These are phyloP conservation scores for Syncephalastrum sp. DNA, from an alignment of 371 early-diverging fungal species.

Conservation along the genomic window DNA sequence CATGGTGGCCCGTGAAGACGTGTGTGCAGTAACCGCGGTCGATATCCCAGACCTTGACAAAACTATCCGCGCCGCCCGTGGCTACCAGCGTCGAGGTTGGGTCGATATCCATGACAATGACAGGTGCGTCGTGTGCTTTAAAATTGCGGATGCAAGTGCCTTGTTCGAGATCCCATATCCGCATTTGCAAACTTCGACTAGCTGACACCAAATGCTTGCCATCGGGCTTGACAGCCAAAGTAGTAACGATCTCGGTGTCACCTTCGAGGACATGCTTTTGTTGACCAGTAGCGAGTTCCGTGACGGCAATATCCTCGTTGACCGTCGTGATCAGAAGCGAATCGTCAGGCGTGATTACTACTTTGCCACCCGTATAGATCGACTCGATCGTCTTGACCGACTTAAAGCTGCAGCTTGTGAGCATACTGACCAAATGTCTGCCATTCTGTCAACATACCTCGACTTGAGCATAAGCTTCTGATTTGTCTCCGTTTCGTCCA, in stretches of 20 bases:
- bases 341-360: constrained; percentile 69
- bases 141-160: constrained; percentile 66
- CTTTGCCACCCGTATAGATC: constrained; percentile 93
- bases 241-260: constrained; percentile 84
- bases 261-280: constrained; percentile 68
- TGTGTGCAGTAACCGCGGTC: constrained; percentile 94
- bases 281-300: constrained; percentile 73
- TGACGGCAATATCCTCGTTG: constrained; percentile 82
- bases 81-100: constrained; percentile 86
- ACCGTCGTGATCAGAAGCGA: constrained; percentile 72
- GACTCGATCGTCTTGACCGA: constrained; percentile 81
- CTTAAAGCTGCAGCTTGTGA: constrained; percentile 57
- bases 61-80: constrained; percentile 95
- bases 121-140: constrained; percentile 91
- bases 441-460: constrained; percentile 11
- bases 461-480: constrained; percentile 25
- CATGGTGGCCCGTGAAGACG: constrained; percentile 90
- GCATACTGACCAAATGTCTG: neutral
- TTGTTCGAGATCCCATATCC: constrained; percentile 75
- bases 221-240: constrained; percentile 83
- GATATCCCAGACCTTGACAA: constrained; percentile 95
- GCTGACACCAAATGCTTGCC: constrained; percentile 78
- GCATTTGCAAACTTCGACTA: constrained; percentile 77
- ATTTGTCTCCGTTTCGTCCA: constrained; percentile 25
- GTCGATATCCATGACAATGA: constrained; percentile 92